phyloP scores from a whole-genome alignment of 257 asterid genomes.

The Schizonepeta tenuifolia region DNA sequence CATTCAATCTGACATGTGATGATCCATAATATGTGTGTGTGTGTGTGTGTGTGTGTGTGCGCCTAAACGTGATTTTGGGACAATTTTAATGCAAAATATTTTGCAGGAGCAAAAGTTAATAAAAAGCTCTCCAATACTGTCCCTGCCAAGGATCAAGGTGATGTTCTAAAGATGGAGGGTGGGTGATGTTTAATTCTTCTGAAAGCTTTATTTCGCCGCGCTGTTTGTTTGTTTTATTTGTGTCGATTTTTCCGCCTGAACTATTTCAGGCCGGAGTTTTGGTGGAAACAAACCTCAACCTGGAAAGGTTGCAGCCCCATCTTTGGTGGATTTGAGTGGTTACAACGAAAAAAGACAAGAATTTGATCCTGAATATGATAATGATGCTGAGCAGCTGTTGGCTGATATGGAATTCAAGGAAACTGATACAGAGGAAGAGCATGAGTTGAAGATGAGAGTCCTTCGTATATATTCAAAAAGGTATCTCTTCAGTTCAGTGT shows the following conservation, averaged over 20 bases:
- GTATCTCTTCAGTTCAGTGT: slow-evolving; percentile 38
- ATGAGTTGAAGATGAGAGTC: slow-evolving; percentile 67
- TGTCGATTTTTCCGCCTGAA: slow-evolving; percentile 19
- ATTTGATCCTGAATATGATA: slow-evolving; percentile 87
- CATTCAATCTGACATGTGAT: slow-evolving; percentile 19
- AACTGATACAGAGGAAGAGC: slow-evolving; percentile 76
- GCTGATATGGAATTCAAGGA: slow-evolving; percentile 97
- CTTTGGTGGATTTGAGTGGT: slow-evolving; percentile 70
- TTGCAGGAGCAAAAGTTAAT: slow-evolving; percentile 61
- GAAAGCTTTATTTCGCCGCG: neutral
- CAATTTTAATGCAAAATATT: slow-evolving; percentile 23
- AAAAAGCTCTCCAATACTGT: slow-evolving; percentile 56
- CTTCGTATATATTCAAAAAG: slow-evolving; percentile 77
- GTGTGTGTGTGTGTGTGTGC: neutral
- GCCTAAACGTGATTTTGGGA: slow-evolving; percentile 15
- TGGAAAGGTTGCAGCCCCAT: slow-evolving; percentile 58
- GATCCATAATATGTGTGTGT: neutral
- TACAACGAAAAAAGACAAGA: slow-evolving; percentile 78
- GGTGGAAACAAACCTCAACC: slow-evolving; percentile 65
- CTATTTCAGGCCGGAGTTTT: slow-evolving; percentile 59
- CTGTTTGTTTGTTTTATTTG: neutral
- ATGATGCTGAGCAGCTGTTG: slow-evolving; percentile 83
- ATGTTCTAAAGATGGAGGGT: slow-evolving; percentile 66
- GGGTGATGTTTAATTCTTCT: slow-evolving; percentile 22
- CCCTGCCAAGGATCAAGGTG: slow-evolving; percentile 66